Evolutionary conservation across 2,329 filamentous ascomycete genomes (phyloP), one percentile per base, ranked within the genome.

Genomic region (Lasiodiplodia citricola): DNA sequence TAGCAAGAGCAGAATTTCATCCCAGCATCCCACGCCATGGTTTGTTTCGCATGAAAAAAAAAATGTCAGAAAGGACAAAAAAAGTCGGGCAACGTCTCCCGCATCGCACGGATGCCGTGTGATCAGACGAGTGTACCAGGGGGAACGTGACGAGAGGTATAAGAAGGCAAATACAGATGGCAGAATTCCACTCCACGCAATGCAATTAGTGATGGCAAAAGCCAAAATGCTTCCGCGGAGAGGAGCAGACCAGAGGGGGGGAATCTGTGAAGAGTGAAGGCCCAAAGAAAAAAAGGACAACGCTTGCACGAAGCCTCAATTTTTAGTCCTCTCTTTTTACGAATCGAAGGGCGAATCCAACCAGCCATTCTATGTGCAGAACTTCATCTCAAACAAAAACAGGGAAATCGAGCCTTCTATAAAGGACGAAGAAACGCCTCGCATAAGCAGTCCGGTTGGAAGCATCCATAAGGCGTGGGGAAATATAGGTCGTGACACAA

Each of bases 131-230:
- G 16, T 16, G n/a, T 14, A 13, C 18, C 31, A 10, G 31, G 31
- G 11, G 7, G 38, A n/a, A 25, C 5, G 31, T 18, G 47, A 16
- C 60, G 47, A 25, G 38, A 64, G 44, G 60, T 64, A 52, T 52
- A 64, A 38, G 11, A 28, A 47, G 52, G 52, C 44, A 66, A 56
- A 16, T 41, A 66, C 41, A 57, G 16, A 67, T 38, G 38, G 35
- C 65, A 67, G 54, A 58, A 51, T 67, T 31, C 54, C 65, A 23
- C 65, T 60, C 65, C 54, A 60, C 65, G 65, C 65, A 58, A 67
- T 67, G 65, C 65, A 51, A 31, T 47, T 50, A 25, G 37, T 47
- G 37, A 51, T 23, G 38, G 54, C 41, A 37, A 28, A 67, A 67
- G 37, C 54, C 41, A 57, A 50, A 25, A 50, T 67, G 51, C 38